phyloP scores from a whole-genome alignment of 768 basidiomycete genomes.

The Mycena alexandri region DNA sequence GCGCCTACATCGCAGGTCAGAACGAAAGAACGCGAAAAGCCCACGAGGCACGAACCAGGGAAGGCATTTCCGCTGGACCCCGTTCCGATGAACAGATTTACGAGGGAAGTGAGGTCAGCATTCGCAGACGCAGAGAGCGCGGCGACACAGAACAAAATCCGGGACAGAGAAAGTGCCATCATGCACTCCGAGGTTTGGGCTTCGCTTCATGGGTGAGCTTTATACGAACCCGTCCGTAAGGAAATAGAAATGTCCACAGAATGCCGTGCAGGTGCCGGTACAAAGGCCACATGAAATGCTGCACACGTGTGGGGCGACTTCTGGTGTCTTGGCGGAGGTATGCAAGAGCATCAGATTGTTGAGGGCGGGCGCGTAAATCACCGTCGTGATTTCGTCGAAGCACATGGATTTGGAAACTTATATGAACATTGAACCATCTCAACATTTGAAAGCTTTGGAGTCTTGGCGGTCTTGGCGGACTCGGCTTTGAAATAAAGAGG shows the following conservation, averaged over 20 bases:
- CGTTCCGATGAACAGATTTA: slow-evolving; percentile 66
- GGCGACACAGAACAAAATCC: slow-evolving; percentile 13
- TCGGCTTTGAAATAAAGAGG: too few species aligned
- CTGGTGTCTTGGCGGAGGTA: too few species aligned
- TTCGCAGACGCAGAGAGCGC: slow-evolving; percentile 10
- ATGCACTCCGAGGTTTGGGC: neutral
- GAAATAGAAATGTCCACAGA: slow-evolving; percentile 10
- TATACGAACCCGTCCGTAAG: slow-evolving; percentile 8
- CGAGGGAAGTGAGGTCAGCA: slow-evolving; percentile 57
- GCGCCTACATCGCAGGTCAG: slow-evolving; percentile 44
- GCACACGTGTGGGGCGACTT: too few species aligned
- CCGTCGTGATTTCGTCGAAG: too few species aligned
- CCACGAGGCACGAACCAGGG: slow-evolving; percentile 49
- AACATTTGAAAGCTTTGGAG: too few species aligned
- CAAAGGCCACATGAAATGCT: slow-evolving; percentile 14
- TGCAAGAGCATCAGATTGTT: too few species aligned
- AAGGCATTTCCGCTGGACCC: slow-evolving; percentile 64
- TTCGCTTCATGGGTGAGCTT: neutral
- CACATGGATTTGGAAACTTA: too few species aligned
- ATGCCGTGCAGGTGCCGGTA: neutral
- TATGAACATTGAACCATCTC: too few species aligned
- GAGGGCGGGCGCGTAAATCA: too few species aligned
- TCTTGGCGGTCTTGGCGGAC: too few species aligned
- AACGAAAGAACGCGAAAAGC: neutral
- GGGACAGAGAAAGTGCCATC: slow-evolving; percentile 21